Conservation (phyloP, 2,329 filamentous ascomycete genomes). For the Rhinocladiella mackenziei region DNA sequence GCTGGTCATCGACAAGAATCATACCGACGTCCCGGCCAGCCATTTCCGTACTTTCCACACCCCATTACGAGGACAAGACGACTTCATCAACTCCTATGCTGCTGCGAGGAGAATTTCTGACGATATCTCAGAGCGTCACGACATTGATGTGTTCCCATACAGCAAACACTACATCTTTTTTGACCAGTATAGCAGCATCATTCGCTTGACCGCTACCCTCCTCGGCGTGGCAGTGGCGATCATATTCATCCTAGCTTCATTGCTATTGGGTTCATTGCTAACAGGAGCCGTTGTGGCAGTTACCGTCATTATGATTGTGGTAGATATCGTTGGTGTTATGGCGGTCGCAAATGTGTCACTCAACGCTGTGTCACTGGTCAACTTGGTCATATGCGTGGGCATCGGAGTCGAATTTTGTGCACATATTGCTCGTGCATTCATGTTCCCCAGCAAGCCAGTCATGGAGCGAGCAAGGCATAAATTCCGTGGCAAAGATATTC, state of each 20-base stretch:
- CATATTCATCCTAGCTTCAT: constrained; percentile 73
- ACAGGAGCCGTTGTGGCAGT: constrained; percentile 79
- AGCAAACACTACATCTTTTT: constrained; percentile 99
- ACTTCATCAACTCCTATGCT: constrained; percentile 89
- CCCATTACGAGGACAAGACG: constrained; percentile 77
- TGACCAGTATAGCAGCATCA: constrained; percentile 87
- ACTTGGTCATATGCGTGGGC: constrained; percentile 93
- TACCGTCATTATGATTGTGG: constrained; percentile 87
- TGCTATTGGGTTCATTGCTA: constrained; percentile 76
- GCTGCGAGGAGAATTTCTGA: constrained; percentile 82
- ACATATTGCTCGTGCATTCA: constrained; percentile 92
- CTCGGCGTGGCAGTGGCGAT: constrained; percentile 79
- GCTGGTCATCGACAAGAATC: constrained; percentile 68
- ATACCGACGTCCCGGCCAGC: constrained; percentile 68
- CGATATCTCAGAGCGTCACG: constrained; percentile 66
- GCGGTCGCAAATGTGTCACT: constrained; percentile 80
- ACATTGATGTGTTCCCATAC: constrained; percentile 87
- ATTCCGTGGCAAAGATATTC: constrained; percentile 76
- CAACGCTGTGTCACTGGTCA: constrained; percentile 93
- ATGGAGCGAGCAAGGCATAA: constrained; percentile 75
- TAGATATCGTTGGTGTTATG: constrained; percentile 95
- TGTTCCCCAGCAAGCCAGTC: constrained; percentile 78
- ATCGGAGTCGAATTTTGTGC: constrained; percentile 97
- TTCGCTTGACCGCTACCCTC: constrained; percentile 71
- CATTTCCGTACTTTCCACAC: constrained; percentile 92